A percentile compares a stretch with the other conserved stretches of the same genome.
Conservation (phyloP, 768 basidiomycete genomes). For the Imleria badia region DNA sequence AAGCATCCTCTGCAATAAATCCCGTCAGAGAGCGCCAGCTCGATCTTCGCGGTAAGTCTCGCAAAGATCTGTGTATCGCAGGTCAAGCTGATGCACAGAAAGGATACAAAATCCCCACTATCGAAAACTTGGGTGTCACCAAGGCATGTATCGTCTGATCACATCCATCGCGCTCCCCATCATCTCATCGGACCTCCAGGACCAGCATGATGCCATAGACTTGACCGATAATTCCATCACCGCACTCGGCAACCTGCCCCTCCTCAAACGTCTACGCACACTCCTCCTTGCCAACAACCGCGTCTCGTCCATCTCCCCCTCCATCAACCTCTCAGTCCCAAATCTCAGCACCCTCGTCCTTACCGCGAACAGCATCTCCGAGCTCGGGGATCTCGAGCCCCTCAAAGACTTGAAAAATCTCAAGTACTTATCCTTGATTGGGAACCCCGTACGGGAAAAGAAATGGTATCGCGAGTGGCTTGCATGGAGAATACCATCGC, state of each 20-base stretch:
- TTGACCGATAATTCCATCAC: conserved; percentile 89
- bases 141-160: conserved; percentile 50
- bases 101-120: conserved; percentile 94
- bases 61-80: conserved; percentile 10
- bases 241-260: conserved; percentile 80
- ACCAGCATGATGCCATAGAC: conserved; percentile 93
- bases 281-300: conserved; percentile 90
- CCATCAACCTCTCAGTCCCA: conserved; percentile 79
- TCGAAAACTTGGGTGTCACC: conserved; percentile 95
- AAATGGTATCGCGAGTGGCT: conserved; percentile 98
- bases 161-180: conserved; percentile 5
- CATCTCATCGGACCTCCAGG: conserved; percentile 44
- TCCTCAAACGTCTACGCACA: conserved; percentile 80
- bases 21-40: conserved; percentile 88
- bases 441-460: conserved; percentile 85
- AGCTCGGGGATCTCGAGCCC: conserved; percentile 84
- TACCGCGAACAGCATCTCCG: conserved; percentile 76
- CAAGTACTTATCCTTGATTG: conserved; percentile 73
- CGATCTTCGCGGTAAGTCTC: conserved; percentile 75
- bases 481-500: conserved; percentile 80
- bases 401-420: conserved; percentile 73
- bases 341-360: conserved; percentile 83
- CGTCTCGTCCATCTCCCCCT: conserved; percentile 77
- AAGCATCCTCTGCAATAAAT: conserved; percentile 75
- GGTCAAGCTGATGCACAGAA: conserved; percentile 19